phyloP scores from a whole-genome alignment of 2,329 filamentous ascomycete genomes.

The Coniochaeta hoffmannii region DNA sequence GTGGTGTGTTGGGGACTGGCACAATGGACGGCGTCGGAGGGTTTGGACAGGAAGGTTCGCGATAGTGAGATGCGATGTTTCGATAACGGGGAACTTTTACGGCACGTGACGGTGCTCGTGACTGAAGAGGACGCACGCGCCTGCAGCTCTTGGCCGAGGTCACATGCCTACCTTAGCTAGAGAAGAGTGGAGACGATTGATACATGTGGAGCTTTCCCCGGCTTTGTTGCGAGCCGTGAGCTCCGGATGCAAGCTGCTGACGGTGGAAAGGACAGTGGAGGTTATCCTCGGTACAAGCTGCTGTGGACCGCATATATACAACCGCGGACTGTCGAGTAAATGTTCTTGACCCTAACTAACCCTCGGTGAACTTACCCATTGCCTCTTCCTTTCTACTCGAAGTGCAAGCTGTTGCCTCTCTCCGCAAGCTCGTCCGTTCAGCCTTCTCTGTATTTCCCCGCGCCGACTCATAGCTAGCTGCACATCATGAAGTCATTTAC shows the following conservation, averaged over 20 bases:
- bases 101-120: neutral
- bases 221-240: too few relatives aligned
- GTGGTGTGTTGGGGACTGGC: conserved; percentile 5
- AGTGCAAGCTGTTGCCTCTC: neutral
- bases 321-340: neutral
- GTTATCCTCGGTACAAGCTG: conserved; percentile 21
- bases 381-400: neutral
- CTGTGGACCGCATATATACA: neutral
- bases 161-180: neutral
- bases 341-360: too few relatives aligned
- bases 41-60: neutral
- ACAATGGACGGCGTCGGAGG: neutral
- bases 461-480: neutral
- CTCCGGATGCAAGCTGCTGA: conserved; percentile 4
- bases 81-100: neutral
- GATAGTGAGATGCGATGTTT: neutral
- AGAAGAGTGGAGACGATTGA: neutral
- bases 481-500: conserved; percentile 39
- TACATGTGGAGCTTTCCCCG: neutral
- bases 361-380: neutral
- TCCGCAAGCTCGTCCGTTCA: neutral
- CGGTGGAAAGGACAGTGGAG: conserved; percentile 7
- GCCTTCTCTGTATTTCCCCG: neutral
- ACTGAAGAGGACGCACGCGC: neutral
- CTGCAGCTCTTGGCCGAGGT: neutral